Percentiles rank a stretch among this genome's conserved stretches.
These are phyloP conservation scores for Tetrapisispora arboricola DNA, from an alignment of 805 yeast genomes.

Conservation along the genomic window DNA sequence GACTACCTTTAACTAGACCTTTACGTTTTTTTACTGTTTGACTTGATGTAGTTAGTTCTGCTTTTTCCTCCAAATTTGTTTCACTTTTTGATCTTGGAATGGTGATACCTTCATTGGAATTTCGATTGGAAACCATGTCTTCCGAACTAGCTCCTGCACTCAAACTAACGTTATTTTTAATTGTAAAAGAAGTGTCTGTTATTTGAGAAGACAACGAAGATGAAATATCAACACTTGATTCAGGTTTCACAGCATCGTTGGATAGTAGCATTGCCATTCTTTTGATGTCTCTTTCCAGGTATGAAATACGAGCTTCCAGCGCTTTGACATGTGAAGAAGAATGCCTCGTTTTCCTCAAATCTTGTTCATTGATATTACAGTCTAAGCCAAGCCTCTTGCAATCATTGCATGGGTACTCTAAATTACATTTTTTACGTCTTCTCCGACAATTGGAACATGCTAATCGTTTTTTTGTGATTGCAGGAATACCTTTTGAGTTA, in stretches of 20 bases:
- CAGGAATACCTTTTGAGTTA: too few species aligned
- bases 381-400: conserved; percentile 36
- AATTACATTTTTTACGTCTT: conserved; percentile 39
- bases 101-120: not conserved
- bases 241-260: conserved; percentile 13
- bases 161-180: not conserved
- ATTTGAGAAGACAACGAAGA: too few species aligned
- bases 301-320: conserved; percentile 29
- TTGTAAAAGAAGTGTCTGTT: not conserved
- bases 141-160: not conserved
- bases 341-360: conserved; percentile 42
- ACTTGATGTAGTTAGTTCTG: not conserved
- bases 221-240: not conserved
- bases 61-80: not conserved
- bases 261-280: conserved; percentile 11
- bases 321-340: conserved; percentile 40
- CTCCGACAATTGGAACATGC: conserved; percentile 29
- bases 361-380: conserved; percentile 39
- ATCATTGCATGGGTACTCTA: conserved; percentile 39
- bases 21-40: conserved; percentile 8
- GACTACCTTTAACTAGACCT: conserved; percentile 24
- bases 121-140: not conserved
- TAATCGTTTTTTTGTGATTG: conserved; percentile 16
- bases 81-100: not conserved
- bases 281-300: conserved; percentile 21